Percentiles rank a stretch among this genome's conserved stretches.
Evolutionary conservation across 1,139 yeast genomes (phyloP).

Genomic region (Nadsonia commutata): DNA sequence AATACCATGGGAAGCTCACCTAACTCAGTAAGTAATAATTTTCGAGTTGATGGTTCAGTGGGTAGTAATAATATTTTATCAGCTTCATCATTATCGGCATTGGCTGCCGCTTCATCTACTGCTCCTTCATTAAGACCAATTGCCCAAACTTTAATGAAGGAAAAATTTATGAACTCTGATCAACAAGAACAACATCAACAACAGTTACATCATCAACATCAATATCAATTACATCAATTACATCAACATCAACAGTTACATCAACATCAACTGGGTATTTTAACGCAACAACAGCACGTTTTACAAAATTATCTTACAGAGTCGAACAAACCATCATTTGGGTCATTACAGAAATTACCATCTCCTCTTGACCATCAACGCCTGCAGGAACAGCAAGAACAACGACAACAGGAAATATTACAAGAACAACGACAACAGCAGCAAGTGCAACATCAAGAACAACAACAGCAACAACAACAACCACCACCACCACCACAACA

Average conservation of each 20-base stretch:
- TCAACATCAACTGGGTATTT: no score
- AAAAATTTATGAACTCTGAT: no score
- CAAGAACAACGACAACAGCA: neutral
- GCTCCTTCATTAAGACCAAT: slow-evolving; percentile 7
- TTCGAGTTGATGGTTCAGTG: neutral
- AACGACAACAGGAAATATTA: slow-evolving; percentile 3
- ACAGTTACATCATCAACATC: no score
- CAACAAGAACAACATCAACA: slow-evolving; percentile 1
- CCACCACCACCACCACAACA: no score
- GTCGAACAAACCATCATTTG: no score
- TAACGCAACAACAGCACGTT: no score
- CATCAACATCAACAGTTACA: no score
- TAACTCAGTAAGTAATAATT: slow-evolving; percentile 3
- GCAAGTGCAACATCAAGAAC: slow-evolving; percentile 1
- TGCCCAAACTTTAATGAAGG: no score
- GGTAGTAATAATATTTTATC: neutral
- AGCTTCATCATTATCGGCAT: slow-evolving; percentile 10
- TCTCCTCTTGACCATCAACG: slow-evolving; percentile 1
- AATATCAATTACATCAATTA: no score
- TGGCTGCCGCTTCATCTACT: slow-evolving; percentile 10
- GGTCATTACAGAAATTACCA: no score
- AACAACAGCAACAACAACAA: neutral
- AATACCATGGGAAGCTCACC: neutral
- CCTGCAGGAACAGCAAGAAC: slow-evolving; percentile 5
- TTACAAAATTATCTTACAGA: no score